Base-by-base conservation (phyloP, 140 eudicot genomes). In the Bidens hawaiensis region DNA sequence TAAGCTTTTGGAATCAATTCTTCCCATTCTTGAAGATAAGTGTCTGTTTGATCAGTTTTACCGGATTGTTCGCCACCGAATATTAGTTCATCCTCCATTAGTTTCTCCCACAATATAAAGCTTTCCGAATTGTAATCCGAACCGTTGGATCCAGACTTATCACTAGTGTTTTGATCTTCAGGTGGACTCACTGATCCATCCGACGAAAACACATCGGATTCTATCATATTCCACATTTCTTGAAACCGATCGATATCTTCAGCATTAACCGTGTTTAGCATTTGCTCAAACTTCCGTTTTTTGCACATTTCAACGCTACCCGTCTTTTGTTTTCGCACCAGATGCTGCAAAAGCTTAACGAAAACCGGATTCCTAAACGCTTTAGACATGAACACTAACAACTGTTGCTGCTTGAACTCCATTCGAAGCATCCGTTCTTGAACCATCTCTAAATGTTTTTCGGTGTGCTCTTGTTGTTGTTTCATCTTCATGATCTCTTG, bases 51-150 rank as follows among this genome's bases (percentile, higher is more conserved):
- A 17, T 75, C 62, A n/a, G n/a, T n/a, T 41, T 60, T 69, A 0
- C 49, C 60, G 0, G 34, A 41, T 31, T 70, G 52, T 22, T 74
- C 80, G 38, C 34, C 73, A 28, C 82, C 86, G 21, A 61, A 62
- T 18, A 84, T 79, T 64, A 84, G 45, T 30, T 82, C 87, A 75
- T 87, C 96, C 31, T 78, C 85, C 89, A 91, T 62, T 7, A 91
- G 57, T 61, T 84, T 87, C 83, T 82, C 98, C 87, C 94, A 84
- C 67, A 87, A 43, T 28, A 90, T 77, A 52, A 62, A 80, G 65
- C 50, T 79, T 41, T 87, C 88, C 0, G 90, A 77, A 30, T 27
- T 61, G 26, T 69, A 21, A 36, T 73, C 81, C 1, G 62, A 11
- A 22, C 63, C 36, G 19, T 40, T 60, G 10, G 54, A 26, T 62